Conservation (phyloP, 1,139 yeast species). For the Pichiaceae sp. region DNA sequence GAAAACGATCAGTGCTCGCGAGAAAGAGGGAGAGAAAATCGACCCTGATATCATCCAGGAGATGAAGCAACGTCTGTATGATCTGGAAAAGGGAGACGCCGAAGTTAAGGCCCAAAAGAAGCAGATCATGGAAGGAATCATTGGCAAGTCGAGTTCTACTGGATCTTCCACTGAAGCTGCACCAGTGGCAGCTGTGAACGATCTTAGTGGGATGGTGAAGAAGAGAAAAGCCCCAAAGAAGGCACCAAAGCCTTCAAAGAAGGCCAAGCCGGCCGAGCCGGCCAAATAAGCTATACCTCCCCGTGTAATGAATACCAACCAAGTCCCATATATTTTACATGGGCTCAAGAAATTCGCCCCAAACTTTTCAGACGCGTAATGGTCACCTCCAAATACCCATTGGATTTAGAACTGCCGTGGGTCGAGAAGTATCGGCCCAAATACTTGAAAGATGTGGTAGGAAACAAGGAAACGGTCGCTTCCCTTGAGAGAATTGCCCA, state of each 20-base stretch:
- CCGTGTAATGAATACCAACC: neutral
- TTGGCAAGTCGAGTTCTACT: conserved; percentile 34
- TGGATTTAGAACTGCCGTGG: conserved; percentile 32
- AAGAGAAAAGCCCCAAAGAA: conserved; percentile 24
- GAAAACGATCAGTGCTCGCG: conserved; percentile 45
- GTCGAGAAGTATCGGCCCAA: conserved; percentile 93
- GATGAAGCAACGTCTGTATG: conserved; percentile 42
- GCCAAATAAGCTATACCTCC: neutral
- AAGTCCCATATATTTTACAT: no score
- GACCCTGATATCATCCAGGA: conserved; percentile 48
- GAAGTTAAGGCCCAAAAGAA: conserved; percentile 48
- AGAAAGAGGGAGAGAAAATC: conserved; percentile 28
- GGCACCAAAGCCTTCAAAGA: no score
- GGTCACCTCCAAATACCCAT: conserved; percentile 12
- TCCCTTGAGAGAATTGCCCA: conserved; percentile 75
- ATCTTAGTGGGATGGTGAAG: conserved; percentile 48
- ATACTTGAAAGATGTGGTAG: conserved; percentile 75
- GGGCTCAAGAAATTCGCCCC: conserved; percentile 5
- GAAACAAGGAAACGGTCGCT: conserved; percentile 84
- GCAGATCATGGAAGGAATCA: conserved; percentile 51
- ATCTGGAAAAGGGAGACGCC: conserved; percentile 43
- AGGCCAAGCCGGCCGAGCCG: neutral
- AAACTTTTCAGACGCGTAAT: neutral
- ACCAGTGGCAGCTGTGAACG: conserved; percentile 32
- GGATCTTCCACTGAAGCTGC: conserved; percentile 3